Evolutionary conservation across 2,329 filamentous ascomycete species (phyloP), one percentile per base, ranked within the genome.

Genomic region (Microsporum audouinii): DNA sequence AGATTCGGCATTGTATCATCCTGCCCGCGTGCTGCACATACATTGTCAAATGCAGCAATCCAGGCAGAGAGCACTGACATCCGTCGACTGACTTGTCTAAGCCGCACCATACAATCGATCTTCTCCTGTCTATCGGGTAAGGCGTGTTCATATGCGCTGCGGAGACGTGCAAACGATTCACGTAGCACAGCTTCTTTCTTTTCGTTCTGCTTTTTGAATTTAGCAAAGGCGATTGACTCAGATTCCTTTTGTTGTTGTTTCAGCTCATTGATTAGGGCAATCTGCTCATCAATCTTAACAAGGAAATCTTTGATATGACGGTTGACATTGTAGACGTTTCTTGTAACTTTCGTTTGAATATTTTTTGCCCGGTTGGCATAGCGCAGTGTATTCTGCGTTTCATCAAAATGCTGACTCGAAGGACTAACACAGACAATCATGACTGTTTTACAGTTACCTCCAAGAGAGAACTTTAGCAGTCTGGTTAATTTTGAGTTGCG

Each of bases 351-450:
- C 62, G 94, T 99, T 77, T 97, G 95, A 71, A 99, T 99, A 70
- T 99, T 99, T 83, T 99, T 99, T 62, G 94, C 94, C 67, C 94
- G 84, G 74, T 99, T 97, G 57, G 94, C 94, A 70, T 99, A 99
- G 68, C 95, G 88, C 17, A 99, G 80, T 0, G 94, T 99, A 74
- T 99, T 99, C 70, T 99, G 94, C 0, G 92, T 96, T 76, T 99
- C 94, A 73, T 99, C 94, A 68, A 94, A 99, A 75, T 99, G 94
- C 3, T 89, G 88, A 70, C 94, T 97, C 0, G 91, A 96, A 1
- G 94, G 94, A 67, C 91, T 96, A 60, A 99, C 89, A 70, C 94
- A 99, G 31, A 99, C 94, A 73, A 99, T 97, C 94, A 99, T 99
- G 72, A 99, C 94, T 0, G 94, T 99, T 76, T 91, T 95, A 81